phyloP scores from a whole-genome alignment of 1,284 basidiomycete genomes.

The Xerocomus nothofagi region DNA sequence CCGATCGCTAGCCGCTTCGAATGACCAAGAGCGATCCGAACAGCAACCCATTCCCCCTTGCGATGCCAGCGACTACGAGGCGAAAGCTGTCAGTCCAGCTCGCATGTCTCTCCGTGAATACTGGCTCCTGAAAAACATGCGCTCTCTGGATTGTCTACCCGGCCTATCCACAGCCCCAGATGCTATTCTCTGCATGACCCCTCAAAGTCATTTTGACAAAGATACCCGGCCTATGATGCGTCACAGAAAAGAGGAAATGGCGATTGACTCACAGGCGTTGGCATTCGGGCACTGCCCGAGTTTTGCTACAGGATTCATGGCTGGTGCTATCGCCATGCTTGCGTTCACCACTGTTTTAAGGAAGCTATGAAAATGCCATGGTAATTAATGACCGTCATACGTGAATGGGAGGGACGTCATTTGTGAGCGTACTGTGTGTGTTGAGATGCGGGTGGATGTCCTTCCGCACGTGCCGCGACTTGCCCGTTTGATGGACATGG shows the following conservation, averaged over 20 bases:
- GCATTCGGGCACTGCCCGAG: conserved; percentile 9
- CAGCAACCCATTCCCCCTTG: not conserved
- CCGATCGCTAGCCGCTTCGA: conserved; percentile 2
- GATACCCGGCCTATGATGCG: conserved; percentile 13
- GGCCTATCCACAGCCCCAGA: conserved; percentile 33
- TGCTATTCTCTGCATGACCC: conserved; percentile 11
- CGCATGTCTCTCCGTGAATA: conserved; percentile 43
- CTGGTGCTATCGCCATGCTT: conserved; percentile 7
- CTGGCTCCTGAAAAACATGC: conserved; percentile 46
- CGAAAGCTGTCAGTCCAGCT: conserved; percentile 12
- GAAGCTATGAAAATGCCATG: conserved; percentile 3
- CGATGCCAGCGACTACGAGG: conserved; percentile 8
- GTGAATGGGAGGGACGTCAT: not conserved
- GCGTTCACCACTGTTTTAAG: conserved; percentile 10
- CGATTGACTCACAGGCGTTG: not conserved
- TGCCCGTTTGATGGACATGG: not conserved
- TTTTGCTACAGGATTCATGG: conserved; percentile 20
- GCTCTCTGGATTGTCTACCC: conserved; percentile 51
- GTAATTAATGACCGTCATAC: no score
- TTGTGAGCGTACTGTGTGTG: no score
- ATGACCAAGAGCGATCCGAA: not conserved
- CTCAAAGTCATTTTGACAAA: conserved; percentile 20
- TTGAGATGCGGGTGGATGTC: not conserved
- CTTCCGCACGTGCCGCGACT: not conserved
- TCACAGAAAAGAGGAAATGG: not conserved